Conservation (phyloP, 164 flowering plant species). For the Stephania yunnanensis region DNA sequence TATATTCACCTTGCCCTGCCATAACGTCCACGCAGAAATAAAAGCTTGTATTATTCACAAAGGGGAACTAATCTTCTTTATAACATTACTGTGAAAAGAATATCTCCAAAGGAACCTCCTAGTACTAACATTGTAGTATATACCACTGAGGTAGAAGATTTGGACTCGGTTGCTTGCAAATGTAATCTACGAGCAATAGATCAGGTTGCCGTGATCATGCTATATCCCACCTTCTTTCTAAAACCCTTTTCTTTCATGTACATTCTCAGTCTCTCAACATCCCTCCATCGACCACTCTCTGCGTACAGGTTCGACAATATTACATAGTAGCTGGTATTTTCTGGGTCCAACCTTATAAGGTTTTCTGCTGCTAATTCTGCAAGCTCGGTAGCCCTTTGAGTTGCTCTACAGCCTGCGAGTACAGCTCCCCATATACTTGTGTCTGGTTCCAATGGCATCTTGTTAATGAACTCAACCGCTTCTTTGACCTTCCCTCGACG, state of each 20-base stretch:
- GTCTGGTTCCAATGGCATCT: slow-evolving; percentile 56
- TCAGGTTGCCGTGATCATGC: slow-evolving; percentile 26
- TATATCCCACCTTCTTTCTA: slow-evolving; percentile 38
- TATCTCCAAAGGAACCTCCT: not conserved
- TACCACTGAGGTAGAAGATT: too few relatives aligned
- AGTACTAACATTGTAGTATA: not conserved
- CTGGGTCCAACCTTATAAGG: slow-evolving; percentile 35
- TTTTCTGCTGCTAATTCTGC: slow-evolving; percentile 39
- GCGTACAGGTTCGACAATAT: slow-evolving; percentile 47
- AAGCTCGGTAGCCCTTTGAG: slow-evolving; percentile 24
- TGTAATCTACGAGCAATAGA: not conserved
- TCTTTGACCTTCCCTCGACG: slow-evolving; percentile 39
- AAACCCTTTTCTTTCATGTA: slow-evolving; percentile 30
- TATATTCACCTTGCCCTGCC: too few relatives aligned
- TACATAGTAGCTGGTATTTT: slow-evolving; percentile 39
- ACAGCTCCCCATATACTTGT: slow-evolving; percentile 51
- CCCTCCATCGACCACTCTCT: slow-evolving; percentile 40
- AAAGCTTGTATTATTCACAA: too few relatives aligned
- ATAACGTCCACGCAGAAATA: too few relatives aligned
- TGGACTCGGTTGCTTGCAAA: not conserved
- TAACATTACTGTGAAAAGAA: not conserved
- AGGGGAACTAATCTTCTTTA: too few relatives aligned
- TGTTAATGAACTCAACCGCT: slow-evolving; percentile 41
- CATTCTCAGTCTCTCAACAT: slow-evolving; percentile 44
- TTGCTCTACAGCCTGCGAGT: slow-evolving; percentile 43